A percentile compares a stretch with the other conserved stretches of the same genome.
Conservation (phyloP, 495 filamentous ascomycete genomes). For the Gamarada debralockiae region DNA sequence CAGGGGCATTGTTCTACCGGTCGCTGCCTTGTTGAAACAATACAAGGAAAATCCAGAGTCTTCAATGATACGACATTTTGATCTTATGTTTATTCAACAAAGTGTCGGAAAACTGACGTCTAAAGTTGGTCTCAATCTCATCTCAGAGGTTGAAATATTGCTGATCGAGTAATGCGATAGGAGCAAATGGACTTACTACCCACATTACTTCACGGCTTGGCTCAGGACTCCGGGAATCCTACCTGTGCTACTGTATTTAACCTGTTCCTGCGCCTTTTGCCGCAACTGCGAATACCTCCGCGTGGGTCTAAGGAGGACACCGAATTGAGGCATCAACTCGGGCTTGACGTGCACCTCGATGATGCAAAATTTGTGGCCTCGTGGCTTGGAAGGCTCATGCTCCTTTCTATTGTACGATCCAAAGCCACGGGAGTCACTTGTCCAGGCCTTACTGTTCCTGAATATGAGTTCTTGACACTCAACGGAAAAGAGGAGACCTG, state of each 20-base stretch:
- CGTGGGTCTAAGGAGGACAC: conserved; percentile 76
- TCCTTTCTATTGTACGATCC: conserved; percentile 51
- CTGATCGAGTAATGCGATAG: conserved; percentile 17
- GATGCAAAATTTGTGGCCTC: conserved; percentile 72
- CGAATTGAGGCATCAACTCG: conserved; percentile 58
- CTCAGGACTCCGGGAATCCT: conserved; percentile 54
- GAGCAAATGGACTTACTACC: conserved; percentile 70
- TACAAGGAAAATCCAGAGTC: conserved; percentile 71
- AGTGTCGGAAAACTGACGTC: conserved; percentile 67
- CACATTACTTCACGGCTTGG: conserved; percentile 66
- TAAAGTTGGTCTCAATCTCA: conserved; percentile 24
- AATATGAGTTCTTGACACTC: conserved; percentile 71
- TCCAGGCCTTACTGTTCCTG: conserved; percentile 65
- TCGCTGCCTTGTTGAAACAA: conserved; percentile 77
- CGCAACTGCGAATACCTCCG: conserved; percentile 64
- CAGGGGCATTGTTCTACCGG: conserved; percentile 72
- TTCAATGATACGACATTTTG: conserved; percentile 81
- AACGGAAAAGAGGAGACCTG: conserved; percentile 65
- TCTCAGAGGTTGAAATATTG: not conserved
- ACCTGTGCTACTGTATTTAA: conserved; percentile 80
- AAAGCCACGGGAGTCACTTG: conserved; percentile 33
- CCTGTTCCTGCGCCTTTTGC: conserved; percentile 70
- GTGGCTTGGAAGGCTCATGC: conserved; percentile 77
- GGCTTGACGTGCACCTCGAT: conserved; percentile 52
- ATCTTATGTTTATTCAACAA: conserved; percentile 84